Percentiles rank a stretch among this genome's conserved stretches.
Conservation (phyloP, 768 basidiomycete genomes). For the Harrya chromipes region DNA sequence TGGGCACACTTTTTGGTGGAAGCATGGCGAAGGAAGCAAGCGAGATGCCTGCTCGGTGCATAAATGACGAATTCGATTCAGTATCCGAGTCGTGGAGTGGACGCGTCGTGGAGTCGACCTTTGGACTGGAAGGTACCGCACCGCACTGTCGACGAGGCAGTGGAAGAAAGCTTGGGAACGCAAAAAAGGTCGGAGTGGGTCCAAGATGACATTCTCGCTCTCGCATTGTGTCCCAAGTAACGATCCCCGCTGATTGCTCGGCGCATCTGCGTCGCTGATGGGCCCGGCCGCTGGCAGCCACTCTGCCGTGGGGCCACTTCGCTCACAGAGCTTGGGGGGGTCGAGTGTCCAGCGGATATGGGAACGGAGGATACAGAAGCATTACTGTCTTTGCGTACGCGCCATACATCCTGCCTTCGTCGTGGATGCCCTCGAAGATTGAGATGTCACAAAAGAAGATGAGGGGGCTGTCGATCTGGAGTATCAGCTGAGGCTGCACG, state of each 20-base stretch:
- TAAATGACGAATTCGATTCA: conserved; percentile 24
- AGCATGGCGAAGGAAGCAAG: conserved; percentile 46
- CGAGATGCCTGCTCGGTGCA: conserved; percentile 38
- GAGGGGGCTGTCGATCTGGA: no score
- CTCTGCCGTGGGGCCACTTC: conserved; percentile 16
- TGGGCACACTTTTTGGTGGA: conserved; percentile 52
- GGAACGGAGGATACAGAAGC: conserved; percentile 4
- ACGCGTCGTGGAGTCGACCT: conserved; percentile 1
- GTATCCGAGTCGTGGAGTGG: conserved; percentile 21
- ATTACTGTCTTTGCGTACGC: conserved; percentile 18
- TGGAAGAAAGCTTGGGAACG: conserved; percentile 50
- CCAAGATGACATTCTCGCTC: conserved; percentile 36
- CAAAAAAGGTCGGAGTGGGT: conserved; percentile 59
- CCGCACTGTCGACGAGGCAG: conserved; percentile 27
- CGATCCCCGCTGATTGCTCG: conserved; percentile 36
- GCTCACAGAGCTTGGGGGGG: conserved; percentile 20
- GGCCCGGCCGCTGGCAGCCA: conserved; percentile 18
- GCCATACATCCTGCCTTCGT: conserved; percentile 33
- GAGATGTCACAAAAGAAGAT: no score
- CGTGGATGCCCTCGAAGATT: no score
- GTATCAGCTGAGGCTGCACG: no score
- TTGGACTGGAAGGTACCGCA: conserved; percentile 34
- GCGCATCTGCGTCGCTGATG: neutral
- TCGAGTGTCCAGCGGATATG: neutral
- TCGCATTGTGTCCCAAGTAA: conserved; percentile 37